A percentile compares a stretch with the other conserved stretches of the same genome.
These are phyloP conservation scores for Solanum piurae DNA, from an alignment of 257 asterid species.

Conservation along the genomic window DNA sequence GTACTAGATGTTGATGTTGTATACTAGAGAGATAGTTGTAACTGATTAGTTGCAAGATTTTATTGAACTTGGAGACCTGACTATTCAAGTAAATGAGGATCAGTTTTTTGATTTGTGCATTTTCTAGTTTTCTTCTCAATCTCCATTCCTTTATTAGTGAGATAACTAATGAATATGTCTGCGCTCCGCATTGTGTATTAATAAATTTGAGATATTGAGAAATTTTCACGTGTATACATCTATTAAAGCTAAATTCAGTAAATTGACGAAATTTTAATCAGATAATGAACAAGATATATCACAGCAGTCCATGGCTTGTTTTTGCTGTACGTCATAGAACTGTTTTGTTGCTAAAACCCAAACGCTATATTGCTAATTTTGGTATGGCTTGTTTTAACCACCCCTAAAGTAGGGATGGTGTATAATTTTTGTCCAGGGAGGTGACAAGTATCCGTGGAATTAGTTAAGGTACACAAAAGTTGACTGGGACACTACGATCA, in stretches of 20 bases:
- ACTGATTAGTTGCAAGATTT: neutral
- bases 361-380: neutral
- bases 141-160: neutral
- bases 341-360: neutral
- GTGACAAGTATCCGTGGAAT: neutral
- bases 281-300: neutral
- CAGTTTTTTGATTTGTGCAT: neutral
- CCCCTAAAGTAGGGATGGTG: neutral
- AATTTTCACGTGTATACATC: neutral
- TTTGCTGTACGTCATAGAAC: neutral
- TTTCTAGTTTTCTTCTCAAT: neutral
- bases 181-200: neutral
- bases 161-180: neutral
- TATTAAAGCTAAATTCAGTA: neutral
- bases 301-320: neutral
- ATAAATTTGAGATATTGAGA: neutral
- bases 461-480: neutral
- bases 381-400: neutral
- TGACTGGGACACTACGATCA: rapidly evolving
- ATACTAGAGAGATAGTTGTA: neutral
- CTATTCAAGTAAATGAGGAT: neutral
- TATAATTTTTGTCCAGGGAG: neutral
- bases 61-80: neutral
- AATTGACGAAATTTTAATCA: neutral
- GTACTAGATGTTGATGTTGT: neutral